Evolutionary conservation across 2,329 filamentous ascomycete genomes (phyloP).

Genomic region (Sclerotinia sclerotiorum): DNA sequence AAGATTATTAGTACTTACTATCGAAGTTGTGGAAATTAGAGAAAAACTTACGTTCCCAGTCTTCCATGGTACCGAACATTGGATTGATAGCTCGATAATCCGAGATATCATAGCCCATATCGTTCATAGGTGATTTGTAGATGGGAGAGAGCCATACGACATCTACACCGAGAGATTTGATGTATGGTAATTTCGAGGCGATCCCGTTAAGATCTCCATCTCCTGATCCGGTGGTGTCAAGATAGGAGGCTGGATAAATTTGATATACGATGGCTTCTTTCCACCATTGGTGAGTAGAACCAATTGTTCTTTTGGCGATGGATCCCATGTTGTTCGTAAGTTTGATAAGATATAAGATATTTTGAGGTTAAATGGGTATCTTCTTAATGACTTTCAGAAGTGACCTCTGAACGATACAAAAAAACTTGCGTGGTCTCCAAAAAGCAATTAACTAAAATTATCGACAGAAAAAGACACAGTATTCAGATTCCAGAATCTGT

Average conservation of each 20-base stretch:
- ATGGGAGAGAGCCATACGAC: constrained; percentile 68
- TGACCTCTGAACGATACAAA: not conserved
- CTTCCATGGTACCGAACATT: constrained; percentile 64
- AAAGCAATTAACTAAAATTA: not conserved
- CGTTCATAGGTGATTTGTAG: constrained; percentile 62
- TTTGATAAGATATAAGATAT: not conserved
- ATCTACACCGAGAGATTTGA: constrained; percentile 60
- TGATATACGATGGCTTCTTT: constrained; percentile 51
- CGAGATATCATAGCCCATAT: constrained; percentile 73
- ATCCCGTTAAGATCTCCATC: constrained; percentile 64
- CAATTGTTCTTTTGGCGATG: constrained; percentile 10
- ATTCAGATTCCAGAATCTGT: not conserved
- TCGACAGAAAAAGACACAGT: not conserved
- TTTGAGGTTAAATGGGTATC: not conserved
- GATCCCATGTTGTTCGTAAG: constrained; percentile 8
- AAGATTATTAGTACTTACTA: not conserved
- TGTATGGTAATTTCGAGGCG: constrained; percentile 60
- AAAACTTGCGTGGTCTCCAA: not conserved
- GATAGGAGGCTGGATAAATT: constrained; percentile 59
- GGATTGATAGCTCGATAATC: constrained; percentile 67
- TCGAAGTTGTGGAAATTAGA: not conserved
- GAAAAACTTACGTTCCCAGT: constrained; percentile 53
- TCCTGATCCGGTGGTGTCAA: constrained; percentile 58
- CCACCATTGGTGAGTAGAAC: constrained; percentile 41
- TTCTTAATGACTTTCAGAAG: not conserved